Conservation (phyloP, 2,329 filamentous ascomycete genomes). For the Diaporthe velutina region DNA sequence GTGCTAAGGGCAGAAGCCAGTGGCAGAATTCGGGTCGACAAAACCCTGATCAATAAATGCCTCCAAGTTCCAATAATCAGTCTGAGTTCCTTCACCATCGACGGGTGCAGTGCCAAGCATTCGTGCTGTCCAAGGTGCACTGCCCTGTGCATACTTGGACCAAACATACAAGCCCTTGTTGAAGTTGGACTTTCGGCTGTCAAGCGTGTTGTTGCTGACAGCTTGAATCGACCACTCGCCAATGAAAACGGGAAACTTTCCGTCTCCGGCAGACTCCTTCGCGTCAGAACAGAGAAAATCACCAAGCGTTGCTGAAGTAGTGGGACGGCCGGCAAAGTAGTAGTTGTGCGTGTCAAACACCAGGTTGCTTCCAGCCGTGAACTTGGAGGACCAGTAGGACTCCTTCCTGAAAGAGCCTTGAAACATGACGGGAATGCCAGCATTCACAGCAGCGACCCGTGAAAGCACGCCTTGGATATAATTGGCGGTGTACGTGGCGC, state of each 20-base stretch:
- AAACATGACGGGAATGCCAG: neutral
- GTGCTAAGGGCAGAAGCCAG: neutral
- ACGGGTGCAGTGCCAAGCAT: conserved; percentile 3
- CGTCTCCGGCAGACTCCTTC: neutral
- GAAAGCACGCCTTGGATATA: neutral
- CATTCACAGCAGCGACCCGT: neutral
- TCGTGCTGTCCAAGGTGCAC: neutral
- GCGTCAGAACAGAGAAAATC: neutral
- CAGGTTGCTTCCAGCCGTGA: neutral
- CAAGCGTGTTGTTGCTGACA: neutral
- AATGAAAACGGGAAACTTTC: neutral
- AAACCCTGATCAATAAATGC: neutral
- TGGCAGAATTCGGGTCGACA: neutral
- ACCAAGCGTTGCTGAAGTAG: neutral
- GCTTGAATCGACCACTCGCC: conserved; percentile 3
- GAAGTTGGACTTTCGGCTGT: neutral
- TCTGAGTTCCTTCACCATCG: neutral
- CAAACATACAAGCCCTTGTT: neutral
- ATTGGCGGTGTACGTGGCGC: neutral
- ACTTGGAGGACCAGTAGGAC: conserved; percentile 2
- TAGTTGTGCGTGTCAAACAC: conserved; percentile 4
- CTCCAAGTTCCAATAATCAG: conserved; percentile 9
- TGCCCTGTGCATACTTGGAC: neutral
- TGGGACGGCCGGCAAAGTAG: neutral
- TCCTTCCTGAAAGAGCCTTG: neutral